Conservation (phyloP, 805 yeast species). For the Wickerhamomyces subpelliculosus region DNA sequence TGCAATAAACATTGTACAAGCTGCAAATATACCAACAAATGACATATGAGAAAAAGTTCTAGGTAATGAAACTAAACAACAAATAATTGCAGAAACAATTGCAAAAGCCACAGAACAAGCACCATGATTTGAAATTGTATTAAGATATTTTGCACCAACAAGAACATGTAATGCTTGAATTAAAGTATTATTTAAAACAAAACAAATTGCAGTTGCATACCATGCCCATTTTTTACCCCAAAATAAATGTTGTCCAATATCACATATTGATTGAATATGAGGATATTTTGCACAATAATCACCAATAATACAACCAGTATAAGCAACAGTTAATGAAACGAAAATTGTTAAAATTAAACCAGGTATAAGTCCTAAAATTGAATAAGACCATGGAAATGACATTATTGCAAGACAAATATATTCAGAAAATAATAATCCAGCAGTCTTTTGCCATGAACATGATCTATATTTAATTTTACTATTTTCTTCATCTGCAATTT, state of each 20-base stretch:
- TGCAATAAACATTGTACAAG: constrained; percentile 51
- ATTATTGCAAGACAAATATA: constrained; percentile 56
- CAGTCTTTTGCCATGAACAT: constrained; percentile 53
- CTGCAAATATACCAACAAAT: constrained; percentile 43
- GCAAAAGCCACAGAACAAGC: constrained; percentile 47
- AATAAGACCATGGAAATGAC: constrained; percentile 63
- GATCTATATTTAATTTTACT: constrained; percentile 38
- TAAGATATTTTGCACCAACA: constrained; percentile 53
- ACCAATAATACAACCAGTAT: constrained; percentile 48
- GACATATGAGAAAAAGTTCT: constrained; percentile 50
- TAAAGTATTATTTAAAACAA: constrained; percentile 46
- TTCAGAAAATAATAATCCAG: constrained; percentile 53
- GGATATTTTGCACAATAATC: constrained; percentile 52
- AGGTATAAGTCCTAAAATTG: constrained; percentile 51
- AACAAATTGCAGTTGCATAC: constrained; percentile 51
- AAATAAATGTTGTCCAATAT: constrained; percentile 50
- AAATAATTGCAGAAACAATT: constrained; percentile 41
- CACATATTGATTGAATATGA: constrained; percentile 44
- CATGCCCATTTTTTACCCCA: constrained; percentile 46
- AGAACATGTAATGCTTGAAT: constrained; percentile 54
- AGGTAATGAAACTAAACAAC: constrained; percentile 47
- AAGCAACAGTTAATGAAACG: constrained; percentile 42
- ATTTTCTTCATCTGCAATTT: constrained; percentile 15
- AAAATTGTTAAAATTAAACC: constrained; percentile 48
- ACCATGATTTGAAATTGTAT: constrained; percentile 43